Conservation (phyloP, 805 yeast species). For the Kuraishia ogatae region DNA sequence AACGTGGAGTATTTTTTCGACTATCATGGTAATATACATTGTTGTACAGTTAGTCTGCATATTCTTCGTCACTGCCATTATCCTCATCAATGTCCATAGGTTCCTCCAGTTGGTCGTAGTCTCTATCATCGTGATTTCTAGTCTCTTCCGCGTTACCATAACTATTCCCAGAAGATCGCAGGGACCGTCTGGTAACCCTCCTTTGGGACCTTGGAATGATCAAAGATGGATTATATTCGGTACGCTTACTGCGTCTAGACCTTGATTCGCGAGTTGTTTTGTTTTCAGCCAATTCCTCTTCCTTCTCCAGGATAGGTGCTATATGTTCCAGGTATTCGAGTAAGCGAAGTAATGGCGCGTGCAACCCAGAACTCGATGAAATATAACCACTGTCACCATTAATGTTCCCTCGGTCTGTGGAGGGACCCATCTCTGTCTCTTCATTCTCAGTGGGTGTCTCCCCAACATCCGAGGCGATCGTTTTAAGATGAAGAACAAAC, state of each 20-base stretch:
- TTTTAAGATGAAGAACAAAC: background rate
- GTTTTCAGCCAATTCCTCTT: conserved; percentile 9
- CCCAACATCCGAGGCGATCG: background rate
- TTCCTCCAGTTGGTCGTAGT: conserved; percentile 13
- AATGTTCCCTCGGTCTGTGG: background rate
- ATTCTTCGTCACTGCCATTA: conserved; percentile 6
- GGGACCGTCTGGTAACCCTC: conserved; percentile 10
- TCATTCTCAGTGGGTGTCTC: background rate
- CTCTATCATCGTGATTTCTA: conserved; percentile 22
- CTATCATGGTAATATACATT: background rate
- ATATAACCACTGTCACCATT: background rate
- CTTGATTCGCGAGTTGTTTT: conserved; percentile 4
- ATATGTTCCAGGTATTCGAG: background rate
- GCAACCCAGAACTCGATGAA: background rate
- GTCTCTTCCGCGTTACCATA: conserved; percentile 13
- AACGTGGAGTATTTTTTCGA: too few species aligned
- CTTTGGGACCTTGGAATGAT: conserved; percentile 9
- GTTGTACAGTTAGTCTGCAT: conserved; percentile 6
- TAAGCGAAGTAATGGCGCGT: background rate
- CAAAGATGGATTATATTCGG: background rate
- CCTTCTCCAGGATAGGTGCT: background rate
- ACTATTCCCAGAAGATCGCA: conserved; percentile 12
- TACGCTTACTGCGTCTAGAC: conserved; percentile 8
- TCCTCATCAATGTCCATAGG: conserved; percentile 11
- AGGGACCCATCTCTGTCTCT: background rate